Evolutionary conservation across 805 yeast species (phyloP), one percentile per base, ranked within the genome.

Genomic region (Candida insectalens): DNA sequence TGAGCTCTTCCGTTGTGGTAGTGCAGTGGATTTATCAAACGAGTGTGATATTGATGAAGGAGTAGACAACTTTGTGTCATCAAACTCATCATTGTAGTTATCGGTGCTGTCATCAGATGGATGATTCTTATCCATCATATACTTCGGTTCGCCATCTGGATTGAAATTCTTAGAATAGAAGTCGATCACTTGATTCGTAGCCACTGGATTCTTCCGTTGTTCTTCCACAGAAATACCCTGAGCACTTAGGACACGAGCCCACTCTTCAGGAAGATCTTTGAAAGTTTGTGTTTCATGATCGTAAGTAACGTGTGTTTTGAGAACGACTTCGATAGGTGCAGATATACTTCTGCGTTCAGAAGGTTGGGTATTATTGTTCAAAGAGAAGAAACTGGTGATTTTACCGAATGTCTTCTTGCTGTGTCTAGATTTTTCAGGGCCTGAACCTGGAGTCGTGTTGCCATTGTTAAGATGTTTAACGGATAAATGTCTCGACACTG

Each of bases 251-350:
- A 88, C 64, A 41, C 74, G 71, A 41, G 85, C 85, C 98, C 98
- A 92, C 49, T 85, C 94, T 19, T 74, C 78, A 0, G 98, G 98
- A 28, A 92, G 63, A 3, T 96, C 97, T 1, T 92, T 84, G 53
- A 81, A 89, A 29, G 83, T 81, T 9, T 96, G 96, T 15, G 85
- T 72, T 41, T 71, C 73, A 4, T 77, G 68, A 55, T 89, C 96
- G 32, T 83, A 78, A 17, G 95, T 96, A 7, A 92, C 97, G 50
- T 92, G 97, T 13, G 92, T 85, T 23, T 85, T 80, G 50, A 88
- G 95, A 50, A 83, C 78, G 13, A 92, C 81, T 49, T 84, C 85
- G 55, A 80, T 85, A 0, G 98, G 98, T 0, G 85, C 78, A n/a
- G 95, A 83, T 33, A 89, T 92, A 44, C 75, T 75, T 26, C 67